These are phyloP conservation scores for Boletus eberwhitei DNA, from an alignment of 768 basidiomycete species.

Conservation along the genomic window DNA sequence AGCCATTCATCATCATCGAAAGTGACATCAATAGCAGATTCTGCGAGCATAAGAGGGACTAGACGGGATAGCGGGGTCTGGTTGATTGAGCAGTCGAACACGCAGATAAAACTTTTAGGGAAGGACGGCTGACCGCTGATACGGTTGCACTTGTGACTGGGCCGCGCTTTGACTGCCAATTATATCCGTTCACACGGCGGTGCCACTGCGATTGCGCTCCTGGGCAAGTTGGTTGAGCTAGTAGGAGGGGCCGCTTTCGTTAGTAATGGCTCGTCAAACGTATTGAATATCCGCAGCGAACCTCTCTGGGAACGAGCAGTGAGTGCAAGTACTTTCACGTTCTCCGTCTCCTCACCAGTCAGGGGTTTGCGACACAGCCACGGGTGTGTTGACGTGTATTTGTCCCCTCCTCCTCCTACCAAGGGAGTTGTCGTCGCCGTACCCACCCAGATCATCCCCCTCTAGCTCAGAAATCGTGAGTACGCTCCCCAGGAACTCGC, in stretches of 20 bases:
- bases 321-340: no score
- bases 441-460: constrained; percentile 37
- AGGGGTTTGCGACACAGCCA: constrained; percentile 22
- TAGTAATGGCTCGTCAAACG: neutral
- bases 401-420: constrained; percentile 10
- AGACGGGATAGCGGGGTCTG: neutral
- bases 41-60: constrained; percentile 49
- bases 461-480: constrained; percentile 56
- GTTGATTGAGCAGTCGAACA: neutral
- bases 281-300: neutral
- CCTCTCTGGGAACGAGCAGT: neutral
- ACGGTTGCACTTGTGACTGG: neutral
- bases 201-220: neutral
- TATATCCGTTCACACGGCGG: constrained; percentile 13
- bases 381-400: constrained; percentile 22
- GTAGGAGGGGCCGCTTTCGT: neutral
- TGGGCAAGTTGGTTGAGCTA: neutral
- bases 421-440: neutral
- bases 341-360: no score
- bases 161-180: neutral
- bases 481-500: constrained; percentile 18
- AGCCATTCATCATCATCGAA: constrained; percentile 76
- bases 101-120: neutral
- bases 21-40: constrained; percentile 53
- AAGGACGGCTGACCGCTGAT: neutral